Percentiles rank a stretch among this genome's conserved stretches.
These are phyloP conservation scores for Coemansia erecta DNA, from an alignment of 192 early-diverging fungal genomes.

Conservation along the genomic window DNA sequence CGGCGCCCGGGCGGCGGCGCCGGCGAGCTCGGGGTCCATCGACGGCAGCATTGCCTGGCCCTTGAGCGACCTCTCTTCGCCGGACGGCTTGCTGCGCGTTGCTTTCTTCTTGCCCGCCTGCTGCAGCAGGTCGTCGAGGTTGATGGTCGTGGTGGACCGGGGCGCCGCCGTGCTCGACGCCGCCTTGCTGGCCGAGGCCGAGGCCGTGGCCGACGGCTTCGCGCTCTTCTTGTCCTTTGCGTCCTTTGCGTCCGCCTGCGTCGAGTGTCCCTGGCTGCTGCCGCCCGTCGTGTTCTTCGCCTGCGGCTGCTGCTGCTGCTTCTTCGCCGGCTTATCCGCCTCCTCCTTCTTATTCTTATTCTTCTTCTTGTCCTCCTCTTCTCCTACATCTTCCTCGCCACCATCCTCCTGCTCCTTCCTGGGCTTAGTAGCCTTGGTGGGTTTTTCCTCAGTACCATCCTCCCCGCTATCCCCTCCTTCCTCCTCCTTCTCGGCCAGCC, in stretches of 20 bases:
- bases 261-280: no score
- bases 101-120: background rate
- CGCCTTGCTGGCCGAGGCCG: background rate
- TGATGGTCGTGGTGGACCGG: background rate
- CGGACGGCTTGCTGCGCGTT: background rate
- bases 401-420: background rate
- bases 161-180: background rate
- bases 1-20: conserved; percentile 1
- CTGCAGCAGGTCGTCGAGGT: background rate
- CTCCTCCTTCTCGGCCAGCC: conserved; percentile 46
- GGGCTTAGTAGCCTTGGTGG: no score
- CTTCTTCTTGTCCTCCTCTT: background rate
- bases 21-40: conserved; percentile 47
- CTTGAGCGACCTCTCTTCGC: conserved; percentile 7
- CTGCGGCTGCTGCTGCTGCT: background rate
- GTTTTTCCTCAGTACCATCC: conserved; percentile 3
- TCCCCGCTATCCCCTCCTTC: conserved; percentile 10
- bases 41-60: conserved; percentile 39
- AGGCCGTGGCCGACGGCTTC: background rate
- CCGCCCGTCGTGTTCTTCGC: background rate
- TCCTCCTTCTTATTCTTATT: background rate
- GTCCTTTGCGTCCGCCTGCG: background rate
- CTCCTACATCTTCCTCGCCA: no score
- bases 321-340: background rate
- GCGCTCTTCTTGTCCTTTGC: background rate